Percentiles rank a stretch among this genome's conserved stretches.
phyloP scores from a whole-genome alignment of 2,329 filamentous ascomycete species.

The Aspergillus ochraceus region DNA sequence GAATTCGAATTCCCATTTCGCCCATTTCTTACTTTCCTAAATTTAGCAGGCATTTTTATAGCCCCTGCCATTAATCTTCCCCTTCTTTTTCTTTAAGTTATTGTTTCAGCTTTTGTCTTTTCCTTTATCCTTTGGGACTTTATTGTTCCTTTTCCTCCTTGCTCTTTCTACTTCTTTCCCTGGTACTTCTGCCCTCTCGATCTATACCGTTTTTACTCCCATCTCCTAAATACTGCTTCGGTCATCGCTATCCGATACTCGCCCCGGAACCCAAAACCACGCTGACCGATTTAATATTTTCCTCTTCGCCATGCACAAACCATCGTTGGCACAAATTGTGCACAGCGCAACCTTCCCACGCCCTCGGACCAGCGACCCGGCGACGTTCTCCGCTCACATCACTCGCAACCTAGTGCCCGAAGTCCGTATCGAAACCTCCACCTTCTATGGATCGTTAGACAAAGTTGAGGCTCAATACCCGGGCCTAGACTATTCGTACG shows the following conservation, averaged over 20 bases:
- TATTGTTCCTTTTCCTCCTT: conserved; percentile 1
- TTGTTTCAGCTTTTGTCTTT: conserved; percentile 5
- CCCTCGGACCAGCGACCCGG: conserved; percentile 57
- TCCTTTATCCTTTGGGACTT: conserved; percentile 2
- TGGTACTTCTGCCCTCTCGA: not conserved
- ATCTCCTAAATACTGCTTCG: not conserved
- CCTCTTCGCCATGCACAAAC: conserved; percentile 57
- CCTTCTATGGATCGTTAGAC: conserved; percentile 65
- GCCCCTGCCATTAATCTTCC: conserved; percentile 12
- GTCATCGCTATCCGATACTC: not conserved
- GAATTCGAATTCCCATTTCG: conserved; percentile 6
- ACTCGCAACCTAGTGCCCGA: conserved; percentile 64
- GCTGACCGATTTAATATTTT: not conserved
- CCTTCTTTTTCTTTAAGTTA: conserved; percentile 5
- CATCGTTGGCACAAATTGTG: conserved; percentile 58
- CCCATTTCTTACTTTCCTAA: conserved; percentile 11
- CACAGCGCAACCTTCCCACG: conserved; percentile 60
- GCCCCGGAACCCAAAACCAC: not conserved
- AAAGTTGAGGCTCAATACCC: conserved; percentile 67
- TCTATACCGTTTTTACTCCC: not conserved
- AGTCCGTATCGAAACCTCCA: conserved; percentile 63
- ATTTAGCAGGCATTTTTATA: conserved; percentile 14
- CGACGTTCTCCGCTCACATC: conserved; percentile 60
- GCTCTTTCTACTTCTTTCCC: not conserved
- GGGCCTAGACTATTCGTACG: conserved; percentile 63